These are phyloP conservation scores for Macrolepiota albuminosa DNA, from an alignment of 768 basidiomycete species.

Conservation along the genomic window DNA sequence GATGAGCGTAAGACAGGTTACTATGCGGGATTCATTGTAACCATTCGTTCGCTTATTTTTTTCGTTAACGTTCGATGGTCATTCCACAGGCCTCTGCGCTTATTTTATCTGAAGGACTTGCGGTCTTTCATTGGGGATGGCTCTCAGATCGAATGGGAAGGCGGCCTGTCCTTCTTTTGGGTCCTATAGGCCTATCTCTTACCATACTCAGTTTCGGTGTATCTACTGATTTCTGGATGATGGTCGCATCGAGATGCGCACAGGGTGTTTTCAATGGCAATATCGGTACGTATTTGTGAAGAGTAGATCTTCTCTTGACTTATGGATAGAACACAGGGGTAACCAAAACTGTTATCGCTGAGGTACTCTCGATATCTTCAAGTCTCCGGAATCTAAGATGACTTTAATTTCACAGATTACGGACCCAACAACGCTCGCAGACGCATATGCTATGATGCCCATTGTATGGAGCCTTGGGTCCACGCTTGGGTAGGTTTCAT, in stretches of 20 bases:
- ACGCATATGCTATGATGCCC: conserved; percentile 25
- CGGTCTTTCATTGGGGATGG: conserved; percentile 29
- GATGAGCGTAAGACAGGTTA: conserved; percentile 43
- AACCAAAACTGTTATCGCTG: conserved; percentile 41
- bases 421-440: conserved; percentile 27
- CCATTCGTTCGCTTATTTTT: background rate
- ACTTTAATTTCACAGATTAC: conserved; percentile 19
- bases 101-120: conserved; percentile 28
- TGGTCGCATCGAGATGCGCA: conserved; percentile 14
- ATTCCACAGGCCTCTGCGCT: conserved; percentile 30
- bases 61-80: background rate
- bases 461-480: conserved; percentile 25
- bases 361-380: conserved; percentile 23
- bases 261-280: conserved; percentile 23
- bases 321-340: conserved; percentile 26
- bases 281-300: conserved; percentile 21
- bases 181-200: conserved; percentile 26
- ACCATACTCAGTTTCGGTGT: conserved; percentile 31
- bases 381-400: background rate
- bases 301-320: background rate
- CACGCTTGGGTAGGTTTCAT: conserved; percentile 17
- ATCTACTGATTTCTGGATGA: conserved; percentile 21
- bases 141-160: conserved; percentile 32
- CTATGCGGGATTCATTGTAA: conserved; percentile 44
- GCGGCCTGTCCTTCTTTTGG: conserved; percentile 27